These are phyloP conservation scores for Parmelia sp. DNA, from an alignment of 495 filamentous ascomycete species.

Conservation along the genomic window DNA sequence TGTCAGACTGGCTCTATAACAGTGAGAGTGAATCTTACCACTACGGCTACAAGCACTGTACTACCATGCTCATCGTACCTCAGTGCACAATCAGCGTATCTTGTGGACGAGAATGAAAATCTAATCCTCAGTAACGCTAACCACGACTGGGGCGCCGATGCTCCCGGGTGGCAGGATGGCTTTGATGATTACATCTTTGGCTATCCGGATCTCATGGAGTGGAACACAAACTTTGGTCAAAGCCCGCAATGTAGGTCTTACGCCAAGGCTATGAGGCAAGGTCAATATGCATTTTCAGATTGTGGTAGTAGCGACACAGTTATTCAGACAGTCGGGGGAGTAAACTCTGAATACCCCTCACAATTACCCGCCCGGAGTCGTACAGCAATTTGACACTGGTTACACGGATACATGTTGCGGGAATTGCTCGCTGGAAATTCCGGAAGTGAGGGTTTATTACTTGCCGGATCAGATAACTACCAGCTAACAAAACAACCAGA, in stretches of 20 bases:
- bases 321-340: neutral
- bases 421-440: neutral
- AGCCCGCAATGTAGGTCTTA: slow-evolving; percentile 11
- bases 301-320: neutral
- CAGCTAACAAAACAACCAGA: slow-evolving; percentile 1
- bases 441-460: slow-evolving; percentile 9
- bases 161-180: no score
- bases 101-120: neutral
- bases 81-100: slow-evolving; percentile 2
- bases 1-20: slow-evolving; percentile 16
- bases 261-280: neutral
- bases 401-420: neutral
- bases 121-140: no score
- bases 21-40: slow-evolving; percentile 5
- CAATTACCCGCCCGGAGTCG: neutral
- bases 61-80: slow-evolving; percentile 19
- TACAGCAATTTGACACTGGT: neutral
- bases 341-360: no score
- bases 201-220: neutral
- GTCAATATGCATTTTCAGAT: neutral
- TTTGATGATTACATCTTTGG: no score
- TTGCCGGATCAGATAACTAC: slow-evolving; percentile 6
- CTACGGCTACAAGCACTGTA: slow-evolving; percentile 2
- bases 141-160: no score
- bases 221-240: slow-evolving; percentile 9